Evolutionary conservation across 2,329 filamentous ascomycete species (phyloP).

Genomic region (Penicillium paneum): DNA sequence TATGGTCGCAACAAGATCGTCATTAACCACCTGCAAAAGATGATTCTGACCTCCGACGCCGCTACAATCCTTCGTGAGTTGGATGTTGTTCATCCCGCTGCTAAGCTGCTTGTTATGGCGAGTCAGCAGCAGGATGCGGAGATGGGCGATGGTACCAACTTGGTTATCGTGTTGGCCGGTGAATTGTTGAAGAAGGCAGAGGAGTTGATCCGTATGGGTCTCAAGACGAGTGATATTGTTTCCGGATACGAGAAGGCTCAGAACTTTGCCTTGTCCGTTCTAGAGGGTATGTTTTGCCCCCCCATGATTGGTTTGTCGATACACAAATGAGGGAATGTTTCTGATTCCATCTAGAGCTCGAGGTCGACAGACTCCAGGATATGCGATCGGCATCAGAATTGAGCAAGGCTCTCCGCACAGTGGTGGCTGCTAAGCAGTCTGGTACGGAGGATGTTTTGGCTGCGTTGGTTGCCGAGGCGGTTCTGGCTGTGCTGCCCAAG

Average conservation of each 20-base stretch:
- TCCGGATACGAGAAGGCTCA: conserved; percentile 94
- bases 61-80: conserved; percentile 96
- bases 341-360: conserved; percentile 58
- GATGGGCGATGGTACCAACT: conserved; percentile 97
- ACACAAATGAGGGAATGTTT: conserved; percentile 1
- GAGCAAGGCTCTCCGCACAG: conserved; percentile 91
- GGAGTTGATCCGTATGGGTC: conserved; percentile 89
- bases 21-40: conserved; percentile 99
- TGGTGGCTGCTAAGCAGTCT: conserved; percentile 94
- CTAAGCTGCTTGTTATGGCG: conserved; percentile 97
- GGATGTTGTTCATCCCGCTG: conserved; percentile 96
- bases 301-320: background rate
- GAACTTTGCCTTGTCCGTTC: conserved; percentile 74
- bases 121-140: conserved; percentile 98
- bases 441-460: conserved; percentile 88
- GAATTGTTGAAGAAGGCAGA: conserved; percentile 97
- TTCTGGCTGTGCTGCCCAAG: conserved; percentile 87
- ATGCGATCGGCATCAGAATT: conserved; percentile 77
- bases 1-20: conserved; percentile 99
- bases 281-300: conserved; percentile 61
- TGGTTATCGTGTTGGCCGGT: conserved; percentile 93
- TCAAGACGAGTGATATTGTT: conserved; percentile 98
- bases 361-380: conserved; percentile 85
- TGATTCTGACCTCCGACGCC: conserved; percentile 97
- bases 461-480: conserved; percentile 77